These are phyloP conservation scores for Coemansia erecta DNA, from an alignment of 192 early-diverging fungal species.

Conservation along the genomic window DNA sequence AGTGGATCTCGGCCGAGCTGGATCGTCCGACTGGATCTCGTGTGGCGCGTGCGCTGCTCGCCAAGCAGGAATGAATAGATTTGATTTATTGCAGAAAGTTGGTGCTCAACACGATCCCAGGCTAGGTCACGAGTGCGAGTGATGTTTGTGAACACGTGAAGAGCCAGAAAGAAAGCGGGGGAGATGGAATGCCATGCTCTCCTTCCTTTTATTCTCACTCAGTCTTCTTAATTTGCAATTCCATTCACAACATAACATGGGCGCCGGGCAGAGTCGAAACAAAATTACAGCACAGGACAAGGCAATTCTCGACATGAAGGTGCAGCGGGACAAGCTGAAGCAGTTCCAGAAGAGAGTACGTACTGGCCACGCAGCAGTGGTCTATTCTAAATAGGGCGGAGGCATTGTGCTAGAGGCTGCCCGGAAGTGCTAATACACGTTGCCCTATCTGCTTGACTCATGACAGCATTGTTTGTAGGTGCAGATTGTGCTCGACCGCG, in stretches of 20 bases:
- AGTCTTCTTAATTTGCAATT: not conserved
- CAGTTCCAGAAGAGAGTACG: slow-evolving; percentile 87
- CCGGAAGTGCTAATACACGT: too few species aligned
- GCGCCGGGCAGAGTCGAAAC: slow-evolving; percentile 50
- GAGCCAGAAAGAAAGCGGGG: too few species aligned
- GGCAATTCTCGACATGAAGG: slow-evolving; percentile 92
- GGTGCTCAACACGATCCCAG: too few species aligned
- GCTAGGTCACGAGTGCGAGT: too few species aligned
- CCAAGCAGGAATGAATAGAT: slow-evolving; percentile 17
- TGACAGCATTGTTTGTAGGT: slow-evolving; percentile 53
- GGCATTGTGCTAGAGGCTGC: too few species aligned
- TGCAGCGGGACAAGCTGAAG: slow-evolving; percentile 91
- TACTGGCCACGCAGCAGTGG: not conserved
- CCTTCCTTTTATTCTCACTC: not conserved
- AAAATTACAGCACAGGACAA: slow-evolving; percentile 86
- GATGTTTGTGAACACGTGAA: too few species aligned
- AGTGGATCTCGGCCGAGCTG: slow-evolving; percentile 84
- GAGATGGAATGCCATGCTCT: not conserved
- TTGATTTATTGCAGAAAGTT: too few species aligned
- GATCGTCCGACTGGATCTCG: slow-evolving; percentile 62
- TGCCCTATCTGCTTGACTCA: too few species aligned
- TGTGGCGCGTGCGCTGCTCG: slow-evolving; percentile 40
- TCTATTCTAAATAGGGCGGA: too few species aligned
- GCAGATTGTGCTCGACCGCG: slow-evolving; percentile 74
- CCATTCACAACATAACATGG: slow-evolving; percentile 53